These are phyloP conservation scores for Penstemon eatonii DNA, from an alignment of 257 asterid species.

Conservation along the genomic window DNA sequence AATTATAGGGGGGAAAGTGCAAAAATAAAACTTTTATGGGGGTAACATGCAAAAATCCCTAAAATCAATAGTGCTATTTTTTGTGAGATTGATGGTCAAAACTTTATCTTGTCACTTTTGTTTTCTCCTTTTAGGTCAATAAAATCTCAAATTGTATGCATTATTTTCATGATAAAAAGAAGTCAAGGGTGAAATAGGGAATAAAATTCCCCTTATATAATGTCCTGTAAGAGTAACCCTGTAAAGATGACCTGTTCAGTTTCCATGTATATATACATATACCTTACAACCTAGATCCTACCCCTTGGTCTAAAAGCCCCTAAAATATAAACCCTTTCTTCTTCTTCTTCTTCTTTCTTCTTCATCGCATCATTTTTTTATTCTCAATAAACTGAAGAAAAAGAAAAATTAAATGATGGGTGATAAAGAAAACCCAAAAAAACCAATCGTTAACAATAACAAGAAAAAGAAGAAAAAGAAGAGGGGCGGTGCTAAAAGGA, in stretches of 20 bases:
- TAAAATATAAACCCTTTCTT: not conserved
- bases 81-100: not conserved
- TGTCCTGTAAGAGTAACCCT: constrained; percentile 27
- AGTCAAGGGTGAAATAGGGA: constrained; percentile 12
- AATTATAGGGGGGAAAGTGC: too few relatives aligned
- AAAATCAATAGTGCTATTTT: not conserved
- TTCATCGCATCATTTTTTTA: not conserved
- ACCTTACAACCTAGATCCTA: constrained; percentile 33
- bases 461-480: constrained; percentile 80
- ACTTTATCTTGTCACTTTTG: not conserved
- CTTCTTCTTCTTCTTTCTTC: constrained; percentile 2
- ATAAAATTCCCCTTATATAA: constrained; percentile 14
- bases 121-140: not conserved
- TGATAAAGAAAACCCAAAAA: constrained; percentile 57
- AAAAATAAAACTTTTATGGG: too few relatives aligned
- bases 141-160: constrained; percentile 5
- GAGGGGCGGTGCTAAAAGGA: constrained; percentile 93
- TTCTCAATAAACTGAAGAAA: not conserved
- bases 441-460: constrained; percentile 29
- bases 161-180: constrained; percentile 11
- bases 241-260: constrained; percentile 34
- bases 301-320: constrained; percentile 28
- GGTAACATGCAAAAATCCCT: too few relatives aligned
- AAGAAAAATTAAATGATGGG: constrained; percentile 38
- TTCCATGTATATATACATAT: constrained; percentile 29